These are phyloP conservation scores for Kurtzmaniella quercitrusa DNA, from an alignment of 1,139 yeast species.

Conservation along the genomic window DNA sequence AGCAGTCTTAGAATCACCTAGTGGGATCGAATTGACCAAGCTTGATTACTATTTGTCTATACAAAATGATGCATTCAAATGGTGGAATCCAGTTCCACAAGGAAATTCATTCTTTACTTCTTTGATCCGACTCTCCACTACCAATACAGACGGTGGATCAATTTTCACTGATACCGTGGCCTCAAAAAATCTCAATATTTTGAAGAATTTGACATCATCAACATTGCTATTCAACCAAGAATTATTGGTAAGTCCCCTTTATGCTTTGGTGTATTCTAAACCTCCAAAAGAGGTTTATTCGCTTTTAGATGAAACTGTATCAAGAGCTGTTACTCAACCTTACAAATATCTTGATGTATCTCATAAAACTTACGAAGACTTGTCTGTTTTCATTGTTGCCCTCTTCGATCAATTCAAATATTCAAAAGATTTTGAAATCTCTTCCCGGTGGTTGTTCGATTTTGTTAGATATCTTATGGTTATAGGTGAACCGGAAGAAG, in stretches of 20 bases:
- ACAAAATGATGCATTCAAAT: constrained; percentile 41
- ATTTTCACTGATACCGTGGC: constrained; percentile 12
- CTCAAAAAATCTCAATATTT: constrained; percentile 21
- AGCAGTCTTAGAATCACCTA: constrained; percentile 20
- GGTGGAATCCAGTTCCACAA: constrained; percentile 63
- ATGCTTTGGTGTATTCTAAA: constrained; percentile 34
- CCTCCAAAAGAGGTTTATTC: constrained; percentile 35
- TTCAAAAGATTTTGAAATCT: constrained; percentile 14
- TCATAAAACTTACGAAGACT: constrained; percentile 28
- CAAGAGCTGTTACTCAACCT: constrained; percentile 69
- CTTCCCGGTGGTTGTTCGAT: constrained; percentile 49
- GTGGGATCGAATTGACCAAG: constrained; percentile 50
- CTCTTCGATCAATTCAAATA: constrained; percentile 72
- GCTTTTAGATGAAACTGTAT: constrained; percentile 67
- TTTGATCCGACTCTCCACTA: constrained; percentile 46
- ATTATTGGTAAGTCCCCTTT: constrained; percentile 41
- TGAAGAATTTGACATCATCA: constrained; percentile 19
- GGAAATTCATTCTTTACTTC: constrained; percentile 56
- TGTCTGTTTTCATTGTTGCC: constrained; percentile 68
- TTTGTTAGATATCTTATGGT: constrained; percentile 42
- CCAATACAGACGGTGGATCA: constrained; percentile 7
- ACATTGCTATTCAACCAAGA: constrained; percentile 44
- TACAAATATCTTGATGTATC: constrained; percentile 77
- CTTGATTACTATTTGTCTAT: constrained; percentile 45
- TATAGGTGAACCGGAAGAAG: constrained; percentile 50